phyloP scores from a whole-genome alignment of 1,139 yeast species.

The Yarrowia galli region DNA sequence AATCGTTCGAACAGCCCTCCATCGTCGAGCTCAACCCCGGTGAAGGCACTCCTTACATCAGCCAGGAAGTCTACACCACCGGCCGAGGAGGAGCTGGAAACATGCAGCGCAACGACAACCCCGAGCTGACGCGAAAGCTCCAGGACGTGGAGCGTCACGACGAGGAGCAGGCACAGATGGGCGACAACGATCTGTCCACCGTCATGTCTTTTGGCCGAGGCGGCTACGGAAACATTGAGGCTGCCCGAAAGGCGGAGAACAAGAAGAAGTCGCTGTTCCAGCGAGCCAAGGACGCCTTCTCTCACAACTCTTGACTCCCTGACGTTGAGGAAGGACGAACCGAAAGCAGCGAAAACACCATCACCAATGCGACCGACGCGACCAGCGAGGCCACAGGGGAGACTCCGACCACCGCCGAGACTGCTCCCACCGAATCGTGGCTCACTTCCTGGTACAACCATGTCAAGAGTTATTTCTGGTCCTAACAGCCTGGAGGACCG shows the following conservation, averaged over 20 bases:
- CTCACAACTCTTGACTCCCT: conserved; percentile 11
- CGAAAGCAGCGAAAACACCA: background rate
- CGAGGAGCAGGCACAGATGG: conserved; percentile 2
- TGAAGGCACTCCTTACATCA: conserved; percentile 67
- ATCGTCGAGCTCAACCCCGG: conserved; percentile 51
- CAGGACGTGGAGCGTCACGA: conserved; percentile 68
- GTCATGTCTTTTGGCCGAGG: conserved; percentile 41
- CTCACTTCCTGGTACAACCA: conserved; percentile 17
- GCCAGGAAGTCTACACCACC: conserved; percentile 67
- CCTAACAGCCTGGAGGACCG: too few species aligned
- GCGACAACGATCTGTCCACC: conserved; percentile 25
- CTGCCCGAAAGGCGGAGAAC: conserved; percentile 52
- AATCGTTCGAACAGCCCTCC: conserved; percentile 56
- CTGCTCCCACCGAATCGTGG: conserved; percentile 8
- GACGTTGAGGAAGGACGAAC: background rate
- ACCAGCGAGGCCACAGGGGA: background rate
- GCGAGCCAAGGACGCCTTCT: conserved; percentile 37
- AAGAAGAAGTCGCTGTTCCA: conserved; percentile 35
- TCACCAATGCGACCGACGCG: background rate
- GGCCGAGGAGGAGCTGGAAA: conserved; percentile 88
- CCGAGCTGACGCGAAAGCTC: conserved; percentile 62
- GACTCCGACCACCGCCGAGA: background rate
- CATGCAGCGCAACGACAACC: conserved; percentile 69
- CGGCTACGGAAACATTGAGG: conserved; percentile 50
- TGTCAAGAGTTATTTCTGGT: conserved; percentile 23